Base-by-base conservation (phyloP, 2,329 filamentous ascomycete genomes). In the Colletotrichum sp. region DNA sequence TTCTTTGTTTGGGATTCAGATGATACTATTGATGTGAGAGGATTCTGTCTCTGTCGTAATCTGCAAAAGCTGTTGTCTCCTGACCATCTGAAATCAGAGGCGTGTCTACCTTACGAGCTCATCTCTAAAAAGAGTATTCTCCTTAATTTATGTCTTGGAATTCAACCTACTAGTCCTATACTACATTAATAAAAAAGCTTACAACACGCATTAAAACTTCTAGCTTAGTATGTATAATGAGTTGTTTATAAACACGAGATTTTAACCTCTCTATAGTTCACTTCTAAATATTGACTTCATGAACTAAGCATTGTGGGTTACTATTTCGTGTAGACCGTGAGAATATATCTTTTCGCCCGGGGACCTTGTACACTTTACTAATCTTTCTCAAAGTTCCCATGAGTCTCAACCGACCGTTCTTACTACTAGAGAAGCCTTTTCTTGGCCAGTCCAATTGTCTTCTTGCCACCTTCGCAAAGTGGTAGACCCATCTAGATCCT, bases 371-470 rank as follows among this genome's bases (percentile, higher is more conserved):
- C 43, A 51, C n/a, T 51, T 51, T 24, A 1, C 43, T 47, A 11
- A 21, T 51, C 43, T 5, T 24, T 51, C 21, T 24, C 43, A 51
- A 13, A 51, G 43, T 21, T 51, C 3, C n/a, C 18, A 11, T 43
- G 5, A 43, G 11, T 47, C 5, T 6, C 6, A 47, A 43, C 5
- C 11, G n/a, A 4, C 43, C 12, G 9, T 21, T 21, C n/a, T 8
- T 51, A 51, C 43, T 0, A 21, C n/a, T n/a, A 1, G 13, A 21
- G 2, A 13, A 21, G 21, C 0, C 2, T 2, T 12, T 13, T 51
- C 4, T 51, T 9, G 8, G n/a, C 0, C 1, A 51, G 0, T 51
- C 13, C 3, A 0, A 8, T 51, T 0, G n/a, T 11, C 21, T 51
- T 8, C 3, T 13, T 5, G 12, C 43, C 21, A n/a, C 43, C 43